Conservation (phyloP, 257 asterid genomes). For the Thymus quinquecostatus region DNA sequence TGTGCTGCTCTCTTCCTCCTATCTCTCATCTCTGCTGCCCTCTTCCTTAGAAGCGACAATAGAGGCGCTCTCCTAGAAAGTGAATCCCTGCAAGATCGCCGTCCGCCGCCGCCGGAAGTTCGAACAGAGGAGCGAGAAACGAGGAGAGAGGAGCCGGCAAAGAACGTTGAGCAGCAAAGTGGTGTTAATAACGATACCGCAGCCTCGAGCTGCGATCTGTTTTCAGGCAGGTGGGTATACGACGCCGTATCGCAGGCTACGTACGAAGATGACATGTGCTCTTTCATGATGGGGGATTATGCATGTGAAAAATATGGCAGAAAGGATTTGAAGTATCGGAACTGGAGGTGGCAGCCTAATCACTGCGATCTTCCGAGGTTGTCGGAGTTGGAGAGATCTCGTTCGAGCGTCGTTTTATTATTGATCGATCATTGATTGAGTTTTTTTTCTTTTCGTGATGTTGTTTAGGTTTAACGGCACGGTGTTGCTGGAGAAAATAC, state of each 20-base stretch:
- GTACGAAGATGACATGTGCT: conserved; percentile 50
- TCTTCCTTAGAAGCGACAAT: background rate
- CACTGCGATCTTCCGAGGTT: conserved; percentile 55
- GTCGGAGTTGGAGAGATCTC: background rate
- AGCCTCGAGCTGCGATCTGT: conserved; percentile 1
- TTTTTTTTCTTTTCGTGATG: too few species aligned
- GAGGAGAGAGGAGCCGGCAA: conserved; percentile 4
- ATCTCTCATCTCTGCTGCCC: background rate
- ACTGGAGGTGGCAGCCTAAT: conserved; percentile 75
- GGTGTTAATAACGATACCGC: background rate
- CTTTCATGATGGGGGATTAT: conserved; percentile 51
- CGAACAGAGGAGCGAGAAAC: background rate
- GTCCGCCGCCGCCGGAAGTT: background rate
- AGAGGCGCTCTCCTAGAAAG: background rate
- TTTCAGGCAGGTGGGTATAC: conserved; percentile 23
- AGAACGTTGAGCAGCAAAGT: background rate
- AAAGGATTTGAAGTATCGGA: conserved; percentile 52
- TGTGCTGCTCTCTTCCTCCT: background rate
- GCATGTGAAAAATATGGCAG: conserved; percentile 64
- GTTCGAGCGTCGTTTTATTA: too few species aligned
- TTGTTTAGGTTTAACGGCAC: conserved; percentile 50
- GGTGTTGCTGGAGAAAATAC: conserved; percentile 44
- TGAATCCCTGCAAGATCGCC: background rate
- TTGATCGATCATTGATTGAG: too few species aligned
- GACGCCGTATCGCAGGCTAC: conserved; percentile 38